Conservation (phyloP, 257 asterid species). For the Plantago elongata region DNA sequence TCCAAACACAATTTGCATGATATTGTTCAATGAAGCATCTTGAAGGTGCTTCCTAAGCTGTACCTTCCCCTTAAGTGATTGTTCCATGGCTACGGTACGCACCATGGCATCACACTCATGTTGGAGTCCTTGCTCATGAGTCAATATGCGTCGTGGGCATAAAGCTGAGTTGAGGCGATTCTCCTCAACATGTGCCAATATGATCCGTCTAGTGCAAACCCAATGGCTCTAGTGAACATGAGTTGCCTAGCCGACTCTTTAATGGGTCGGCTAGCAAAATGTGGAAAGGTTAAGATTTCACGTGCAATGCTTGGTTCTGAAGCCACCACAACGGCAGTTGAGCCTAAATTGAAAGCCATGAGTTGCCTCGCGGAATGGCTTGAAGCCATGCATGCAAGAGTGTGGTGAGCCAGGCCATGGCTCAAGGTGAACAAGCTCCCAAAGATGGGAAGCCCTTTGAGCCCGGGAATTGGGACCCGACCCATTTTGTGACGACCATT, state of each 20-base stretch:
- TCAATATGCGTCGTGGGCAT: constrained; percentile 43
- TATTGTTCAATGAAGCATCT: constrained; percentile 39
- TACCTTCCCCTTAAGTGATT: constrained; percentile 30
- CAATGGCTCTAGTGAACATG: constrained; percentile 63
- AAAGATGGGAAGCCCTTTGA: constrained; percentile 48
- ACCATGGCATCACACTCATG: constrained; percentile 42
- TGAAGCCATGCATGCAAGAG: constrained; percentile 43
- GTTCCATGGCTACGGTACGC: constrained; percentile 30
- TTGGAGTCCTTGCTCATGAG: constrained; percentile 35
- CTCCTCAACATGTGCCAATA: constrained; percentile 50
- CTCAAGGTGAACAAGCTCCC: constrained; percentile 58
- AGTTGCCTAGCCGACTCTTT: constrained; percentile 54
- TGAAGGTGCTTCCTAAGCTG: constrained; percentile 42
- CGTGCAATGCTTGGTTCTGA: constrained; percentile 39
- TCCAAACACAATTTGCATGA: constrained; percentile 49
- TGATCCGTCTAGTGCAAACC: constrained; percentile 53
- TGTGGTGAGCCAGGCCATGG: constrained; percentile 59
- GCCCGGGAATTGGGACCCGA: constrained; percentile 41
- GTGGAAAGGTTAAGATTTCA: constrained; percentile 49
- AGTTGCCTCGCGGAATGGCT: constrained; percentile 27
- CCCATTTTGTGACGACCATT: constrained; percentile 35
- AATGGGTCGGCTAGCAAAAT: constrained; percentile 51
- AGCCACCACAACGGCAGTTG: constrained; percentile 44
- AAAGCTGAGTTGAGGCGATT: constrained; percentile 44
- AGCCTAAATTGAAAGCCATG: constrained; percentile 60